Evolutionary conservation across 208 protist species (phyloP).

Genomic region (Trichomonas tenax): DNA sequence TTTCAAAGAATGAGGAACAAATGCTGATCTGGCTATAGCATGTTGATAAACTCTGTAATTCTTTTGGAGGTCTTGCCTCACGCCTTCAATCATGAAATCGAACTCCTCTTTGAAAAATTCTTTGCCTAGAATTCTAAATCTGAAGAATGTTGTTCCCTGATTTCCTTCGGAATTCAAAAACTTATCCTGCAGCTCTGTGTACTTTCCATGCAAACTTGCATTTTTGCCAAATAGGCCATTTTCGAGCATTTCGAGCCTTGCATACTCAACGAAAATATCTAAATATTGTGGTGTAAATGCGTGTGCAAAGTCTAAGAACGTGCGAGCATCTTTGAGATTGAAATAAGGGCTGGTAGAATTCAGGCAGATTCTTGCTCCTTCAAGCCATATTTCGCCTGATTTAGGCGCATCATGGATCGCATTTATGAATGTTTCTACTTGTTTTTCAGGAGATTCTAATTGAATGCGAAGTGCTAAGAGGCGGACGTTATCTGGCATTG

Average conservation of each 20-base stretch:
- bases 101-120: neutral
- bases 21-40: neutral
- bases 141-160: neutral
- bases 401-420: conserved; percentile 56
- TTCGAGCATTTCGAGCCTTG: conserved; percentile 40
- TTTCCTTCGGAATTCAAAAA: neutral
- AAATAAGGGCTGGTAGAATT: conserved; percentile 42
- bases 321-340: conserved; percentile 37
- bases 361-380: conserved; percentile 57
- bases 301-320: conserved; percentile 56
- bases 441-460: conserved; percentile 40
- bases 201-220: neutral
- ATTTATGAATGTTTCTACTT: conserved; percentile 49
- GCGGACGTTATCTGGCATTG: conserved; percentile 50
- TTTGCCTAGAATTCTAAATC: neutral
- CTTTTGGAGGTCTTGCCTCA: neutral
- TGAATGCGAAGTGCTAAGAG: conserved; percentile 62
- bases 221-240: neutral
- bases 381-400: conserved; percentile 63
- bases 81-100: neutral
- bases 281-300: conserved; percentile 68
- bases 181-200: neutral
- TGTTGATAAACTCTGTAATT: neutral
- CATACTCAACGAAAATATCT: conserved; percentile 62
- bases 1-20: neutral